Conservation (phyloP, 1,284 basidiomycete species). For the Agaricales sp. region DNA sequence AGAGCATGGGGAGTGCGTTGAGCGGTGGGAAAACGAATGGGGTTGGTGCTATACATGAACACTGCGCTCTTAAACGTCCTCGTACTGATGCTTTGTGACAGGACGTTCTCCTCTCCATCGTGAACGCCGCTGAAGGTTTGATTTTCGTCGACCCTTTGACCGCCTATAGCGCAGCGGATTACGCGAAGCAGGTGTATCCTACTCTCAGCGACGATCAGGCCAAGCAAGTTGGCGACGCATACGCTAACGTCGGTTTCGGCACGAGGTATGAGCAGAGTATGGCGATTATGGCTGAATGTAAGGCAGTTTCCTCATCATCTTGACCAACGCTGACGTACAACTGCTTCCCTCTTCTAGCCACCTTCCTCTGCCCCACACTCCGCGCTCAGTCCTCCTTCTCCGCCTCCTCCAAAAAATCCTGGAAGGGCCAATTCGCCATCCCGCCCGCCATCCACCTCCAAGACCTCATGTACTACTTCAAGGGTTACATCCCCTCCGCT, state of each 20-base stretch:
- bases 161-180: slow-evolving; percentile 7
- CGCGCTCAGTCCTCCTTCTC: slow-evolving; percentile 12
- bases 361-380: slow-evolving; percentile 17
- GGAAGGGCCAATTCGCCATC: slow-evolving; percentile 11
- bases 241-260: slow-evolving; percentile 4
- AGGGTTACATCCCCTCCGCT: not conserved
- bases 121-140: slow-evolving; percentile 19
- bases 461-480: slow-evolving; percentile 13
- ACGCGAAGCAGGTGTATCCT: slow-evolving; percentile 13
- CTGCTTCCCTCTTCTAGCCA: slow-evolving; percentile 11
- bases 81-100: slow-evolving; percentile 5
- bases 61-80: not conserved
- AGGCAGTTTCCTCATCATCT: slow-evolving; percentile 1
- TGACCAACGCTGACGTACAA: no score
- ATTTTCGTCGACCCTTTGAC: slow-evolving; percentile 16
- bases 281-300: slow-evolving; percentile 22
- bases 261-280: slow-evolving; percentile 12
- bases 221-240: slow-evolving; percentile 7
- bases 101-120: slow-evolving; percentile 13
- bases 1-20: slow-evolving; percentile 20
- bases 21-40: slow-evolving; percentile 15
- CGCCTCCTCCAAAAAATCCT: not conserved
- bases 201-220: not conserved
- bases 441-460: slow-evolving; percentile 13
- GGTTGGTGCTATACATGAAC: slow-evolving; percentile 11